These are phyloP conservation scores for Populus tremula DNA, from an alignment of 345 rosid species.

Conservation along the genomic window DNA sequence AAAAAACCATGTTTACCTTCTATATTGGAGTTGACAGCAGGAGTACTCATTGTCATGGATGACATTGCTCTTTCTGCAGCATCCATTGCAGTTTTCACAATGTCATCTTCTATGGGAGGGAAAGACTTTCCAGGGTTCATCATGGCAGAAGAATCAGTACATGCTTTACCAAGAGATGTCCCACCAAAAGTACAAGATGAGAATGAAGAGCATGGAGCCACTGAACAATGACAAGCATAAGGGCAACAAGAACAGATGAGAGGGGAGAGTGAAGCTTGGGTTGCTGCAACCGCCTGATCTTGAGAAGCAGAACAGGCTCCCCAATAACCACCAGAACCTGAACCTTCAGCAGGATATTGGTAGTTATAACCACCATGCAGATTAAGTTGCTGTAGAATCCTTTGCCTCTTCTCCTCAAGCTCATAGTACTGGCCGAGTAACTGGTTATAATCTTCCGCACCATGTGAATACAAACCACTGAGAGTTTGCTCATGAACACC, in stretches of 20 bases:
- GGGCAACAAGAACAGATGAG: slow-evolving; percentile 39
- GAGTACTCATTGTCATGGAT: slow-evolving; percentile 27
- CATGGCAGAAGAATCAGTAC: slow-evolving; percentile 13
- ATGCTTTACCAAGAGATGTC: slow-evolving; percentile 16
- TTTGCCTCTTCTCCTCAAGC: slow-evolving; percentile 57
- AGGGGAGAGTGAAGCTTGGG: slow-evolving; percentile 28
- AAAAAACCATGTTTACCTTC: slow-evolving; percentile 31
- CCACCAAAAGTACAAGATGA: slow-evolving; percentile 33
- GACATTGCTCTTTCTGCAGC: slow-evolving; percentile 57
- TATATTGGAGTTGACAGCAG: slow-evolving; percentile 11
- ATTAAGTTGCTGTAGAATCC: slow-evolving; percentile 45
- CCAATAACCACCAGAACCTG: slow-evolving; percentile 29
- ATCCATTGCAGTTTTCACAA: slow-evolving; percentile 50
- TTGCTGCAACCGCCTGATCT: slow-evolving; percentile 23
- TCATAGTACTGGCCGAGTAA: slow-evolving; percentile 56
- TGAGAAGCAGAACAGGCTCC: slow-evolving; percentile 26
- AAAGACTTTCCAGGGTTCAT: slow-evolving; percentile 11
- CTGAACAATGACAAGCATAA: slow-evolving; percentile 30
- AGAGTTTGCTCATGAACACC: slow-evolving; percentile 9
- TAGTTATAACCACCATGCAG: slow-evolving; percentile 39
- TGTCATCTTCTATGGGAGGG: slow-evolving; percentile 17
- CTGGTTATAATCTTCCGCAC: slow-evolving; percentile 40
- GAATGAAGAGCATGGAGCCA: slow-evolving; percentile 31
- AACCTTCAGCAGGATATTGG: slow-evolving; percentile 40
- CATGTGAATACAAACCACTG: slow-evolving; percentile 22